phyloP scores from a whole-genome alignment of 768 basidiomycete genomes.

The Boletus subcaerulescens region DNA sequence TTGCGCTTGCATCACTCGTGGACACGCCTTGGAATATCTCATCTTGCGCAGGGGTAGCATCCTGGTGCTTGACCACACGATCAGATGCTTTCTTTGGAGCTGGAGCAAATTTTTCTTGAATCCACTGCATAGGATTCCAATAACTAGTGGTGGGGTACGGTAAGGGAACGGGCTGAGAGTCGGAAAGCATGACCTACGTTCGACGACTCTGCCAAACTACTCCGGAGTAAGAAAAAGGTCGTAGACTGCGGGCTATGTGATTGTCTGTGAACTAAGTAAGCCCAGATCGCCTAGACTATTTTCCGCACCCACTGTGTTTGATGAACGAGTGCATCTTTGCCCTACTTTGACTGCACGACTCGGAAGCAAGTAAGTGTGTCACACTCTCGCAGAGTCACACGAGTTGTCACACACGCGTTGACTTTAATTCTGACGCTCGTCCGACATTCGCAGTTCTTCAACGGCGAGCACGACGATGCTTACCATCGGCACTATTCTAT shows the following conservation, averaged over 20 bases:
- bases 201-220: constrained; percentile 40
- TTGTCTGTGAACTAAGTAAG: constrained; percentile 12
- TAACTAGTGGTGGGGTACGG: constrained; percentile 37
- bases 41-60: constrained; percentile 28
- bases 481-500: constrained; percentile 70
- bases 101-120: constrained; percentile 56
- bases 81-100: constrained; percentile 40
- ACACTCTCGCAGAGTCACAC: constrained; percentile 16
- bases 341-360: background rate
- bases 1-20: constrained; percentile 15
- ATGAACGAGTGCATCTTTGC: constrained; percentile 27
- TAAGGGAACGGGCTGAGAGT: background rate
- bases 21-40: constrained; percentile 44
- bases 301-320: constrained; percentile 23
- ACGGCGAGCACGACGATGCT: constrained; percentile 41
- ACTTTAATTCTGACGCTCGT: background rate
- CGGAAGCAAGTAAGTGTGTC: constrained; percentile 8
- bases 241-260: constrained; percentile 10
- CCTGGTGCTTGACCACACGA: constrained; percentile 41
- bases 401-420: constrained; percentile 14
- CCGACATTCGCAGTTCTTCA: background rate
- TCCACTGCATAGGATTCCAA: constrained; percentile 60
- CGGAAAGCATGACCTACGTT: constrained; percentile 36
- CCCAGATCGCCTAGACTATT: background rate
- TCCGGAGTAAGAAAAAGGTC: constrained; percentile 13